These are phyloP conservation scores for Trametes hirsuta DNA, from an alignment of 1,284 basidiomycete species.

Conservation along the genomic window DNA sequence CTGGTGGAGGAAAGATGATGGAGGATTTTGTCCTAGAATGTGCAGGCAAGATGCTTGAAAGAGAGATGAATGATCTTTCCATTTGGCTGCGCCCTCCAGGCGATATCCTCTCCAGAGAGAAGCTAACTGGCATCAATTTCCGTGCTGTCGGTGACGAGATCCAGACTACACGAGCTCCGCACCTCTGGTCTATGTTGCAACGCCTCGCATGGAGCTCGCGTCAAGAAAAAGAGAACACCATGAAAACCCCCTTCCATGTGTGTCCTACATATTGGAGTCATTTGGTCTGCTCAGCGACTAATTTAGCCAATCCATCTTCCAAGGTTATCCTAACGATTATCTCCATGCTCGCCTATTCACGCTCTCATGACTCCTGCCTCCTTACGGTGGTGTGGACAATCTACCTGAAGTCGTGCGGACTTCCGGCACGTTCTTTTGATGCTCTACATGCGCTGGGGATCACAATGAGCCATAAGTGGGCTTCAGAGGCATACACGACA, in stretches of 20 bases:
- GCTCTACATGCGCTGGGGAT: slow-evolving; percentile 31
- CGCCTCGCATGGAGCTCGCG: neutral
- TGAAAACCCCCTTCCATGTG: slow-evolving; percentile 7
- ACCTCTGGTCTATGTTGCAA: neutral
- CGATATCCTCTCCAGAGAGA: neutral
- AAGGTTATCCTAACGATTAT: slow-evolving; percentile 7
- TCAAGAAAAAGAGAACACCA: neutral
- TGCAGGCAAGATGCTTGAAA: neutral
- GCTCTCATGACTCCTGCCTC: neutral
- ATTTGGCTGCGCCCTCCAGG: neutral
- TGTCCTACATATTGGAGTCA: no score
- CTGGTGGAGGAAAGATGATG: neutral
- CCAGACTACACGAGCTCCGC: neutral
- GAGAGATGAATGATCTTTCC: neutral
- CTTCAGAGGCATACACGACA: slow-evolving; percentile 5
- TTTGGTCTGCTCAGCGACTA: no score
- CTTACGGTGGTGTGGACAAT: slow-evolving; percentile 18
- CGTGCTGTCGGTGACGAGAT: neutral
- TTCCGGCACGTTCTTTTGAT: slow-evolving; percentile 32
- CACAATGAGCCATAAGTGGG: slow-evolving; percentile 36
- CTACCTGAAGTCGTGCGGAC: slow-evolving; percentile 32
- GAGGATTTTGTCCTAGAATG: neutral
- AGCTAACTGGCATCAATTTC: neutral
- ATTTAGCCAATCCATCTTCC: no score
- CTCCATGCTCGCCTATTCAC: slow-evolving; percentile 1